Evolutionary conservation across 306 rosid genomes (phyloP).

Genomic region (Prunus salicina): DNA sequence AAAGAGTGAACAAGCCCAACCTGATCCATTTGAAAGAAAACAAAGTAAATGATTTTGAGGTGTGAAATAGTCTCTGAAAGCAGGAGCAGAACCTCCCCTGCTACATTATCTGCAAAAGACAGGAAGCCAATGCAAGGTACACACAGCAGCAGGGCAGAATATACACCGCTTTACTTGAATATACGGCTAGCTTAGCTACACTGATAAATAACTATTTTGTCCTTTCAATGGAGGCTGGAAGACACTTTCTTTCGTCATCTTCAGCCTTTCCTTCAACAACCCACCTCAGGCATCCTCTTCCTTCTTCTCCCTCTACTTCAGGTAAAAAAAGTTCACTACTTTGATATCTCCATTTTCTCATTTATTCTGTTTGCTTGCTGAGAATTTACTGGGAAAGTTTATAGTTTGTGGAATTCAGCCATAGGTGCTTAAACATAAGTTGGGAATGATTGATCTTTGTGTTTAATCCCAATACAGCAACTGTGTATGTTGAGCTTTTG

Average conservation of each 20-base stretch:
- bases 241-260: constrained; percentile 53
- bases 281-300: constrained; percentile 48
- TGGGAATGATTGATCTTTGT: neutral
- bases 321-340: neutral
- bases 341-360: neutral
- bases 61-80: constrained; percentile 27
- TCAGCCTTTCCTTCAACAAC: constrained; percentile 56
- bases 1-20: neutral
- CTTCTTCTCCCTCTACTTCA: constrained; percentile 39
- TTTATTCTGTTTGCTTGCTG: neutral
- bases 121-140: neutral
- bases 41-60: constrained; percentile 29
- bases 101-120: constrained; percentile 33
- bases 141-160: neutral
- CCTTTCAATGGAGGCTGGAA: constrained; percentile 64
- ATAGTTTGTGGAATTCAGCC: neutral
- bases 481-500: neutral
- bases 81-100: constrained; percentile 16
- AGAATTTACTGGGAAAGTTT: neutral
- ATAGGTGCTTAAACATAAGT: neutral
- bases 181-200: neutral
- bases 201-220: neutral
- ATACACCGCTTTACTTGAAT: neutral
- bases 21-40: constrained; percentile 32
- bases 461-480: neutral